These are phyloP conservation scores for Claviceps lovelessii DNA, from an alignment of 2,329 filamentous ascomycete genomes.

Conservation along the genomic window DNA sequence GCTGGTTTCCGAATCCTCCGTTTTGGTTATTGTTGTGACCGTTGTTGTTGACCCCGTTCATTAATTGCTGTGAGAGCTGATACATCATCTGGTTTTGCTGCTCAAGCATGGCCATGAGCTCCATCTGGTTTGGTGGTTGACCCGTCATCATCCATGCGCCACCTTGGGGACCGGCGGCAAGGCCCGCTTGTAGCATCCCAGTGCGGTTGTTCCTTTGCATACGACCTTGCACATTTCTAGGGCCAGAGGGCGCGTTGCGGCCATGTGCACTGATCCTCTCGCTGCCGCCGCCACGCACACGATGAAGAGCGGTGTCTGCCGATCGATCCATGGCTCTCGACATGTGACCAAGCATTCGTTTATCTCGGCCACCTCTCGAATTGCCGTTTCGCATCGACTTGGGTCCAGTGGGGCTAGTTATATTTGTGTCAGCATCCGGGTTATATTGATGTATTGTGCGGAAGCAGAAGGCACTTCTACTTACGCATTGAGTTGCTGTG, in stretches of 20 bases:
- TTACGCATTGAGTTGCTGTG: constrained; percentile 43
- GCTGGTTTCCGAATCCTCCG: constrained; percentile 16
- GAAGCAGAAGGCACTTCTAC: constrained; percentile 15
- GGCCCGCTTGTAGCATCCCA: constrained; percentile 34
- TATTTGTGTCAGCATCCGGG: neutral
- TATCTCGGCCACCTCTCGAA: constrained; percentile 48
- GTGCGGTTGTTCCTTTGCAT: constrained; percentile 32
- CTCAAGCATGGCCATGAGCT: constrained; percentile 64
- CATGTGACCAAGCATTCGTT: constrained; percentile 74
- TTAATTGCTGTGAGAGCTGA: constrained; percentile 50
- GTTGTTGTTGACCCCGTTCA: constrained; percentile 35
- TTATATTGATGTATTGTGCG: neutral
- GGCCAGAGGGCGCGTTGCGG: constrained; percentile 58
- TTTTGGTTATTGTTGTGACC: constrained; percentile 16
- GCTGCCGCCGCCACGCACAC: constrained; percentile 58
- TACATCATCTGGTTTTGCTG: constrained; percentile 80
- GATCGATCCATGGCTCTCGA: constrained; percentile 69
- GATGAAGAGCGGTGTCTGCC: constrained; percentile 62
- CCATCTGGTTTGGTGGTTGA: constrained; percentile 34
- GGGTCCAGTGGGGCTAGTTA: constrained; percentile 70
- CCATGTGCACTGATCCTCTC: constrained; percentile 71
- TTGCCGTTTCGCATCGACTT: constrained; percentile 79
- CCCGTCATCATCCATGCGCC: constrained; percentile 35
- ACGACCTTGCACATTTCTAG: constrained; percentile 39
- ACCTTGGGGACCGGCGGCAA: constrained; percentile 24